Percentiles rank a stretch among this genome's conserved stretches.
Conservation (phyloP, 495 filamentous ascomycete species). For the Schizothecium vesticola region DNA sequence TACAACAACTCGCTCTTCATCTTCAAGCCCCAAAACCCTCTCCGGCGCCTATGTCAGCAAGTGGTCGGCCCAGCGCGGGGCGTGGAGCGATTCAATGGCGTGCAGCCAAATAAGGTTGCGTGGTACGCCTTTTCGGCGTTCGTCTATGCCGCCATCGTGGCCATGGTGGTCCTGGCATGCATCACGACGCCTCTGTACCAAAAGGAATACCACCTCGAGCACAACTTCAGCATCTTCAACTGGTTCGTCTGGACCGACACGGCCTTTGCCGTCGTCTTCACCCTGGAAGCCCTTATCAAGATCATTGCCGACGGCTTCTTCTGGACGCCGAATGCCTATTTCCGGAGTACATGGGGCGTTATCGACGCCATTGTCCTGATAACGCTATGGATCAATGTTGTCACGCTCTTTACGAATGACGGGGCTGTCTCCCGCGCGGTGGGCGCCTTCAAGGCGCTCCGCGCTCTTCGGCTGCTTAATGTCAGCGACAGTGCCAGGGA, state of each 20-base stretch:
- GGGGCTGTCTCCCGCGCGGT: constrained; percentile 81
- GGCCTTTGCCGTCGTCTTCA: constrained; percentile 84
- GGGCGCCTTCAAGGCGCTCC: constrained; percentile 96
- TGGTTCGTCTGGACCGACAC: constrained; percentile 95
- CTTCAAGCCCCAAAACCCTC: constrained; percentile 67
- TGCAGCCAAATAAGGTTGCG: constrained; percentile 74
- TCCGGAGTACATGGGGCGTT: constrained; percentile 92
- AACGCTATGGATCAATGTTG: constrained; percentile 94
- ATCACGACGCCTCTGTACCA: constrained; percentile 93
- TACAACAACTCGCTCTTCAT: constrained; percentile 93
- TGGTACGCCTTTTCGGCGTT: constrained; percentile 94
- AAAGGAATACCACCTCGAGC: constrained; percentile 64
- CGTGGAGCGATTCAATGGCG: constrained; percentile 75
- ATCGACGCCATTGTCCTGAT: constrained; percentile 91
- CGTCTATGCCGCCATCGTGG: constrained; percentile 89
- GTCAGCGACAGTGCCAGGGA: constrained; percentile 94
- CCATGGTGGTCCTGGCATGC: constrained; percentile 94
- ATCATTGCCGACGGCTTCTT: constrained; percentile 94
- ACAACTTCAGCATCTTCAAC: constrained; percentile 50
- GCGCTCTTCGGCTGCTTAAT: constrained; percentile 85
- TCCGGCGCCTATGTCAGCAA: constrained; percentile 79
- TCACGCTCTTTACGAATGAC: constrained; percentile 69
- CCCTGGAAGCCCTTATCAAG: constrained; percentile 84
- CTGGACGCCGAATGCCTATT: constrained; percentile 96
- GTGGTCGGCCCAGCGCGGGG: constrained; percentile 92